Percentiles rank a stretch among this genome's conserved stretches.
phyloP scores from a whole-genome alignment of 768 basidiomycete genomes.

The Boletus rufocinnamomeus region DNA sequence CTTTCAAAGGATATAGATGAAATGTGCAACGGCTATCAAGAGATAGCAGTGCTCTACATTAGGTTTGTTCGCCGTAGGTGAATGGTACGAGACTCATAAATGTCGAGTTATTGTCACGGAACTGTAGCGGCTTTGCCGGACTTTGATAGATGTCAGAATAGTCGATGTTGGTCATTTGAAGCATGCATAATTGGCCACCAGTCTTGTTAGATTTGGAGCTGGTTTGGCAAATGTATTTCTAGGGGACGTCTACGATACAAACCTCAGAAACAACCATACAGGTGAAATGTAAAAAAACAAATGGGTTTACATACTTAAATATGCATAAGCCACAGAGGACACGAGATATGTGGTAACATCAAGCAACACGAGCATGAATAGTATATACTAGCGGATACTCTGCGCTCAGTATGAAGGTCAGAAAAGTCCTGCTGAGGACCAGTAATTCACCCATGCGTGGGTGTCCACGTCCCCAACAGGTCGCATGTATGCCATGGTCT shows the following conservation, averaged over 20 bases:
- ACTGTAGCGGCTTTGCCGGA: no score
- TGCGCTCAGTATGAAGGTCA: not conserved
- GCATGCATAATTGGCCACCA: not conserved
- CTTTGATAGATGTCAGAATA: no score
- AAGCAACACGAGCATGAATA: not conserved
- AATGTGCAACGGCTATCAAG: no score
- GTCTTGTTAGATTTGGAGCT: not conserved
- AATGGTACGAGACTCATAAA: no score
- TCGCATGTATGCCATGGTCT: constrained; percentile 14
- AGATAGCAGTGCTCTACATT: no score
- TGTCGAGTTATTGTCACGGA: no score
- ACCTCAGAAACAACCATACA: not conserved
- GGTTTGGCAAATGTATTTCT: not conserved
- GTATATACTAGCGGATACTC: not conserved
- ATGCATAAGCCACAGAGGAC: no score
- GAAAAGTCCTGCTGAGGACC: constrained; percentile 9
- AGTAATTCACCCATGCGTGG: constrained; percentile 18
- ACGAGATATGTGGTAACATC: not conserved
- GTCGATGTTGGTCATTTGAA: not conserved
- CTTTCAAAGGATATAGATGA: no score
- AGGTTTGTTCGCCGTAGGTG: no score
- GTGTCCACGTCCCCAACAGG: constrained; percentile 18
- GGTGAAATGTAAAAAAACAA: not conserved
- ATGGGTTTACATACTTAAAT: not conserved
- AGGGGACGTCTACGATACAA: not conserved